phyloP scores from a whole-genome alignment of 306 rosid genomes.

The Prunus davidiana region DNA sequence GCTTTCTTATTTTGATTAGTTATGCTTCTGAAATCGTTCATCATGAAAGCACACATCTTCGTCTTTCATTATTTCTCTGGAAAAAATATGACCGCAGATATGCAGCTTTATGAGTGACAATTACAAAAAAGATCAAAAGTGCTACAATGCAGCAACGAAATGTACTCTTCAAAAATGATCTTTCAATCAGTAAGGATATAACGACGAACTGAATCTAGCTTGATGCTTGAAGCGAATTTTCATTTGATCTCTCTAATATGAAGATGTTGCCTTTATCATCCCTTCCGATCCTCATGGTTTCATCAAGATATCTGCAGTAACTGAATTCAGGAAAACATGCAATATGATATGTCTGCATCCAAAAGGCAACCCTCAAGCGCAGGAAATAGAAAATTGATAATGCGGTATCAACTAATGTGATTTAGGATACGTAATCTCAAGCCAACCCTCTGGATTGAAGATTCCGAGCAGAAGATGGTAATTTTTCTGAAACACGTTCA shows the following conservation, averaged over 20 bases:
- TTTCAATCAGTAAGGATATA: background rate
- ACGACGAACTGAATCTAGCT: background rate
- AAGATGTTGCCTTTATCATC: conserved; percentile 78
- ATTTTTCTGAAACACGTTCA: conserved; percentile 72
- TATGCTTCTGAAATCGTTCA: too few species aligned
- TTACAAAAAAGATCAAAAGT: too few species aligned
- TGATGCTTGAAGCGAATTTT: background rate
- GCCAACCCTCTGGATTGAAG: conserved; percentile 96
- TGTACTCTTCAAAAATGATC: background rate
- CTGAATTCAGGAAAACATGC: conserved; percentile 33
- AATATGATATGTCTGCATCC: background rate
- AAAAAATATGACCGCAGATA: too few species aligned
- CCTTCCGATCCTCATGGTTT: conserved; percentile 72
- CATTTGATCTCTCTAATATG: conserved; percentile 19
- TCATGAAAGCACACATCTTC: too few species aligned
- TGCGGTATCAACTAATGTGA: background rate
- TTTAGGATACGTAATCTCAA: conserved; percentile 88
- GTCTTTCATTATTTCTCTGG: too few species aligned
- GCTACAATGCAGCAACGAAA: background rate
- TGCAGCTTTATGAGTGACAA: too few species aligned
- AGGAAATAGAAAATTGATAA: too few species aligned
- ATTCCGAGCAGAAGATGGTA: conserved; percentile 68
- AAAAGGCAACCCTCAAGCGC: background rate
- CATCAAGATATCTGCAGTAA: conserved; percentile 65
- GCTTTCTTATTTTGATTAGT: too few species aligned